Evolutionary conservation across 257 asterid species (phyloP), one percentile per base, ranked within the genome.

Genomic region (Linaria vulgaris): DNA sequence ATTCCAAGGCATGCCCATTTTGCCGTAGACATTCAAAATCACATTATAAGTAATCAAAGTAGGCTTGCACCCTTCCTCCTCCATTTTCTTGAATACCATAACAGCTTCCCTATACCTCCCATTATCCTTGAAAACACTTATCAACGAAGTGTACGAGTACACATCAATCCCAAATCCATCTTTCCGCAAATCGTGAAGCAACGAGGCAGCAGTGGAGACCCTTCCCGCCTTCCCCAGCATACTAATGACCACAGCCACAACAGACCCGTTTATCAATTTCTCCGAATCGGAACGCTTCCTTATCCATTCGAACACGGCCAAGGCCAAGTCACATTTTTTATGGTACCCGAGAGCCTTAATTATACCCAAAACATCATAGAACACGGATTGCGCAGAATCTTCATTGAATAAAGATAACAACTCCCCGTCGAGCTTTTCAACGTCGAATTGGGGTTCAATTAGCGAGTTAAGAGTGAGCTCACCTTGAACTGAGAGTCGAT

Each of bases 1-100:
- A 72, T 74, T 80, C 99, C 99, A 92, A 43, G 97, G 96, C 97
- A 89, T 89, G 21, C 97, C 95, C 95, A 92, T 92, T 78, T 92
- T 92, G 48, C 99, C 97, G 62, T 82, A 85, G 34, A 87, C 96
- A 69, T 87, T 89, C 84, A 92, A 56, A 41, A 92, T 76, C 62
- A 89, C 96, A 74, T 92, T 92, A 74, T 87, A 92, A 30, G 99
- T 89, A 44, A 92, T 82, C 76, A 92, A 77, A 66, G 88, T 87
- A 56, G 99, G 96, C 22, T 24, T 74, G 60, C 94, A 82, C 2
- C 96, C 96, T 60, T 92, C 97, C 63, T 89, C 96, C 88, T 76
- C 95, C 96, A 92, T 92, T 75, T 78, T 89, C 69, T 79, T 76
- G 82, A 87, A 89, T 37, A 82, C 76, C 90, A 76, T 58, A 12